Evolutionary conservation across 176 grass and related monocot genomes (phyloP).

Genomic region (Metroxylon sagu): DNA sequence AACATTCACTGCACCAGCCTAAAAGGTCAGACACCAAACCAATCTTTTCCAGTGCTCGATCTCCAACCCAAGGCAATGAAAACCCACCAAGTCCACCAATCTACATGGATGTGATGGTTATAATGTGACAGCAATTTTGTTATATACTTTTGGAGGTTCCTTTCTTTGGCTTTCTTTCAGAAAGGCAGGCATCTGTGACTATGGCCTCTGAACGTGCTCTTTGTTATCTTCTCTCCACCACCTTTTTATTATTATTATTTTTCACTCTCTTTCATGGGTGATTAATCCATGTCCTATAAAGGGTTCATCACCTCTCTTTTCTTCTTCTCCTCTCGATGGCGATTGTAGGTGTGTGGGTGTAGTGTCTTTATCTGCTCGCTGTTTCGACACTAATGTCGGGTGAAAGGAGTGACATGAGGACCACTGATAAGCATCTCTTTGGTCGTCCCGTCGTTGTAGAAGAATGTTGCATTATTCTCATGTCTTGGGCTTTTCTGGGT

Average conservation of each 20-base stretch:
- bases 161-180: conserved; percentile 3
- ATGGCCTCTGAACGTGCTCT: neutral
- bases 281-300: conserved; percentile 8
- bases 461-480: conserved; percentile 21
- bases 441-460: conserved; percentile 27
- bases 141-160: neutral
- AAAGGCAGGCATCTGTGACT: conserved; percentile 7
- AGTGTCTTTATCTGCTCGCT: neutral
- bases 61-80: neutral
- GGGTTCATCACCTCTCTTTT: conserved; percentile 7
- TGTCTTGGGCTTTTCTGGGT: conserved; percentile 14
- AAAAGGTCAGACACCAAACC: conserved; percentile 9
- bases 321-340: conserved; percentile 3
- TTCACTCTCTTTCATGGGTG: conserved; percentile 1
- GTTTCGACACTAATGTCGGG: conserved; percentile 10
- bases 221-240: conserved; percentile 2
- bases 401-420: conserved; percentile 35
- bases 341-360: neutral
- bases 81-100: neutral
- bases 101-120: conserved; percentile 8
- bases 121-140: neutral
- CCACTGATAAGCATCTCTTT: conserved; percentile 26
- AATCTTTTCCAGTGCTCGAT: conserved; percentile 1
- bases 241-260: neutral
- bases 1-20: neutral